A percentile compares a stretch with the other conserved stretches of the same genome.
These are phyloP conservation scores for Fistulifera pelliculosa DNA, from an alignment of 108 stramenopile genomes.

Conservation along the genomic window DNA sequence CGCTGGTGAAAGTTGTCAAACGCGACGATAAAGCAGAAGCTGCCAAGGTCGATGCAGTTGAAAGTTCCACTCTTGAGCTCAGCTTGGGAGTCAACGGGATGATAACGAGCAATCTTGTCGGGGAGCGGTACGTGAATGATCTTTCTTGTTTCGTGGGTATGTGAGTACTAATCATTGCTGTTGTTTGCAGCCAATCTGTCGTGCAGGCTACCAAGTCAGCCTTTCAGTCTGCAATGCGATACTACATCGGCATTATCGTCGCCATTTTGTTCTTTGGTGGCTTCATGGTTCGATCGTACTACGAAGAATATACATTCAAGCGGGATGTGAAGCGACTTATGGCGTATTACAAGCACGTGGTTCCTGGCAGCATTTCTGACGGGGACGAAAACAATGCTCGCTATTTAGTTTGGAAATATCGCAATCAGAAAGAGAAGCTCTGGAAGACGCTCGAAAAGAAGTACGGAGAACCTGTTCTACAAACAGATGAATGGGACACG, in stretches of 20 bases:
- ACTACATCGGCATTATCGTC: slow-evolving; percentile 49
- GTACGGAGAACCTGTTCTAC: slow-evolving; percentile 55
- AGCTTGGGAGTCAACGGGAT: slow-evolving; percentile 57
- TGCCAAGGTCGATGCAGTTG: slow-evolving; percentile 46
- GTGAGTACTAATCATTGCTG: background rate
- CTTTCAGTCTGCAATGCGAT: slow-evolving; percentile 44
- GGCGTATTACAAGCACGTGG: slow-evolving; percentile 71
- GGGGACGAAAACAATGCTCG: slow-evolving; percentile 65
- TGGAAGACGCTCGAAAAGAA: slow-evolving; percentile 76
- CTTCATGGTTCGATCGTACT: slow-evolving; percentile 70
- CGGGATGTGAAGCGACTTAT: slow-evolving; percentile 58
- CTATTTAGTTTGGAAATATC: slow-evolving; percentile 75
- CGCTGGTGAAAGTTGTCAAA: slow-evolving; percentile 42
- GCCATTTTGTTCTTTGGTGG: slow-evolving; percentile 69
- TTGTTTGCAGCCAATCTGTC: slow-evolving; percentile 51
- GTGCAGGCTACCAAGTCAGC: slow-evolving; percentile 75
- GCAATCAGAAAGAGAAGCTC: slow-evolving; percentile 62
- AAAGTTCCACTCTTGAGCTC: slow-evolving; percentile 55
- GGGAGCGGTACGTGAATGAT: slow-evolving; percentile 46
- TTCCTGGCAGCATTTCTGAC: slow-evolving; percentile 64
- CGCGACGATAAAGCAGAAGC: slow-evolving; percentile 46
- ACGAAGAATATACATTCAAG: slow-evolving; percentile 68
- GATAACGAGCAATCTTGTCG: slow-evolving; percentile 36
- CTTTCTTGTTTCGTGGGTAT: background rate
- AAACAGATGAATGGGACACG: slow-evolving; percentile 60